Evolutionary conservation across 2,329 filamentous ascomycete species (phyloP).

Genomic region (Aspergillus calidoustus): DNA sequence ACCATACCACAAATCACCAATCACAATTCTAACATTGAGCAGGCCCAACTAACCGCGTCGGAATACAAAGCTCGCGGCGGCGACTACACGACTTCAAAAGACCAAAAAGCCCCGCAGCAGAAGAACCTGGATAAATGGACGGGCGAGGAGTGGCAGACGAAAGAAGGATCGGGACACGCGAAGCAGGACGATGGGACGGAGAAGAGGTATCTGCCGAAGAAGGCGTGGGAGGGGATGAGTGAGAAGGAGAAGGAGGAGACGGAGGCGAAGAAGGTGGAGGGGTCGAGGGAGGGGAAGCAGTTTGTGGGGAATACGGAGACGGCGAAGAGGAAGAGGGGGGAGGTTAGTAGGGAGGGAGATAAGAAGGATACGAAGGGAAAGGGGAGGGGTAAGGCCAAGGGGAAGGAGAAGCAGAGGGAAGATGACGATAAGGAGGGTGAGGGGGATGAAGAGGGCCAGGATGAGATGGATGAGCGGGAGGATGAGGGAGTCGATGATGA

Average conservation of each 20-base stretch:
- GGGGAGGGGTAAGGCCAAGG: neutral
- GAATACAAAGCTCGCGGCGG: constrained; percentile 56
- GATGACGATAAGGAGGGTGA: neutral
- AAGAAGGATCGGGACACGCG: constrained; percentile 52
- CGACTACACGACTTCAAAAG: constrained; percentile 51
- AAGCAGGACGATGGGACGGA: constrained; percentile 50
- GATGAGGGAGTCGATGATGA: constrained; percentile 24
- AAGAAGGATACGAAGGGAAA: constrained; percentile 16
- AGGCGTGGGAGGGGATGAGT: constrained; percentile 55
- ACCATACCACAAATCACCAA: neutral
- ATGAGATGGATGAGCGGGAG: constrained; percentile 21
- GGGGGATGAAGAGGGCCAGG: neutral
- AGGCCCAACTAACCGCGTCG: constrained; percentile 53
- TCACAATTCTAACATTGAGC: neutral
- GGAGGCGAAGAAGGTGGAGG: constrained; percentile 42
- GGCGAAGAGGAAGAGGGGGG: constrained; percentile 46
- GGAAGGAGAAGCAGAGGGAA: neutral
- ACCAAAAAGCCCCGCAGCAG: constrained; percentile 49
- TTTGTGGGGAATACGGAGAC: constrained; percentile 49
- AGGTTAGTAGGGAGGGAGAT: constrained; percentile 38
- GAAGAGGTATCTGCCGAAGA: constrained; percentile 53
- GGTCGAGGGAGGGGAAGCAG: constrained; percentile 48
- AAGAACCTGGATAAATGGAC: constrained; percentile 52
- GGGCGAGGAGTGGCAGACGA: constrained; percentile 57
- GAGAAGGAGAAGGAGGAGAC: constrained; percentile 54